Evolutionary conservation across 169 alveolate species (phyloP).

Genomic region (Plasmodium relictum): DNA sequence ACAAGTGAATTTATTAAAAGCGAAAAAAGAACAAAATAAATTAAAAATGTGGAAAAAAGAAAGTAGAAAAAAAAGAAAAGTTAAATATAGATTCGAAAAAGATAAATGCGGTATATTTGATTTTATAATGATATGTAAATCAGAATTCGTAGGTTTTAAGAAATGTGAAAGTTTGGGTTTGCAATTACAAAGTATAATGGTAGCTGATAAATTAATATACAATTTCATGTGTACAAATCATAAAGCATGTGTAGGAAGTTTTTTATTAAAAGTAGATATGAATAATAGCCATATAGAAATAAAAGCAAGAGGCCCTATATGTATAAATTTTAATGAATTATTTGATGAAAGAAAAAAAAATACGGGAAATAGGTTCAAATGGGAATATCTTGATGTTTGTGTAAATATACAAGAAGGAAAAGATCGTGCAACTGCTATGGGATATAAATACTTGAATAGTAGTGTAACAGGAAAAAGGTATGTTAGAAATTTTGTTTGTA

Average conservation of each 20-base stretch:
- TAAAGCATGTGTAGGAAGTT: slow-evolving; percentile 11
- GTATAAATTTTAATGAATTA: slow-evolving; percentile 26
- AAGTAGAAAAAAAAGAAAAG: not conserved
- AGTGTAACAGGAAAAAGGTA: slow-evolving; percentile 38
- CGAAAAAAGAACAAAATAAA: not conserved
- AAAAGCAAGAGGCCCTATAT: slow-evolving; percentile 7
- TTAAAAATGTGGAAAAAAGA: not conserved
- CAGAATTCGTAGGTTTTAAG: slow-evolving; percentile 9
- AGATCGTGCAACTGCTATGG: slow-evolving; percentile 32
- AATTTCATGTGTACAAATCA: slow-evolving; percentile 1
- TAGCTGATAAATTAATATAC: not conserved
- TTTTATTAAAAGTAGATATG: not conserved
- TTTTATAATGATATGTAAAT: not conserved
- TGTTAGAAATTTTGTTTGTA: slow-evolving; percentile 49
- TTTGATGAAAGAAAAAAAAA: slow-evolving; percentile 1
- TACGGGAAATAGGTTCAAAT: slow-evolving; percentile 7
- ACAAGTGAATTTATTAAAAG: not conserved
- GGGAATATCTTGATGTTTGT: slow-evolving; percentile 29
- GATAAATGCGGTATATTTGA: slow-evolving; percentile 16
- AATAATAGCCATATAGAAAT: not conserved
- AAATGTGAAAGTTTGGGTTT: not conserved
- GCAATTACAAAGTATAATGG: not conserved
- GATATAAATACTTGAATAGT: slow-evolving; percentile 41
- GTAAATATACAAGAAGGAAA: slow-evolving; percentile 21
- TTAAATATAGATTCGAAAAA: slow-evolving; percentile 22